These are phyloP conservation scores for Pulveroboletus sp. DNA, from an alignment of 768 basidiomycete genomes.

Conservation along the genomic window DNA sequence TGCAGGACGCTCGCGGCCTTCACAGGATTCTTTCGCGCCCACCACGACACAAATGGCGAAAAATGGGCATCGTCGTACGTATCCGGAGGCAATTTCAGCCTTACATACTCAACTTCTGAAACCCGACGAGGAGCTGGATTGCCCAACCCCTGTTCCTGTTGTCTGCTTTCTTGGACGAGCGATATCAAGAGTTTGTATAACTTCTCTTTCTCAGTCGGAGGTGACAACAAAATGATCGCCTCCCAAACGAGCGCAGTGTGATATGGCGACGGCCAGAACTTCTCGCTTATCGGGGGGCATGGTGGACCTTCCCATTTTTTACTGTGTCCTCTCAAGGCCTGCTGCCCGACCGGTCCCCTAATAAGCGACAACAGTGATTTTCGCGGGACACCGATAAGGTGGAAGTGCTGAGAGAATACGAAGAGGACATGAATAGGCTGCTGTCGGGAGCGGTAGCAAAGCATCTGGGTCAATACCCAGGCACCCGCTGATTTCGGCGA, in stretches of 20 bases:
- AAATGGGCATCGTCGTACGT: conserved; percentile 41
- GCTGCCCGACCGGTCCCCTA: conserved; percentile 9
- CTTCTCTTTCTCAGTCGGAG: conserved; percentile 21
- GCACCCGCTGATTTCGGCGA: conserved; percentile 22
- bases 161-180: conserved; percentile 11
- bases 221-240: conserved; percentile 23
- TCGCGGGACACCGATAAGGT: conserved; percentile 47
- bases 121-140: neutral
- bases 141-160: neutral
- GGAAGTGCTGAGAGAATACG: conserved; percentile 50
- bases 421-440: conserved; percentile 26
- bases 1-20: conserved; percentile 38
- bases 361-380: conserved; percentile 20
- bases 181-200: conserved; percentile 46
- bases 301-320: neutral
- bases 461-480: conserved; percentile 30
- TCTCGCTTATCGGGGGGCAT: conserved; percentile 6
- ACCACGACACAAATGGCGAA: conserved; percentile 46
- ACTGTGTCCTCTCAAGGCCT: neutral
- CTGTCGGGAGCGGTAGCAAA: conserved; percentile 20
- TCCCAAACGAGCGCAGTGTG: conserved; percentile 36
- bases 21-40: conserved; percentile 29
- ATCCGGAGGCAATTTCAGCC: conserved; percentile 21
- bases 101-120: neutral
- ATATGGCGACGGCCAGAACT: conserved; percentile 30